Evolutionary conservation across 345 rosid genomes (phyloP).

Genomic region (Turnera subulata): DNA sequence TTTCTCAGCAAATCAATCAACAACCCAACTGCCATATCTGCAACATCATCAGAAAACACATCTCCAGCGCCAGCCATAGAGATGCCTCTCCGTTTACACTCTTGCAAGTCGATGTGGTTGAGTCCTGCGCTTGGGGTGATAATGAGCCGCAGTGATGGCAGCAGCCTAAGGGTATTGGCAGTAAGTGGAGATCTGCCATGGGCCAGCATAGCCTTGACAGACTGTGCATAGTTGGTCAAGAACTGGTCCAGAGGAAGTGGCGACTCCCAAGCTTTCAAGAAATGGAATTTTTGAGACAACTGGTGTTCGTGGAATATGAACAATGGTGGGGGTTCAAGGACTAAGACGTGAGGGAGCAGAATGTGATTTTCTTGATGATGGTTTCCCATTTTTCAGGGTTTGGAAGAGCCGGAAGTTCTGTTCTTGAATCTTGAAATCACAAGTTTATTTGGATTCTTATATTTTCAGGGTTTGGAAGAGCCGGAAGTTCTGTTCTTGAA

Average conservation of each 20-base stretch:
- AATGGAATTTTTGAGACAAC: conserved; percentile 7
- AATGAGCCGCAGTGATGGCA: background rate
- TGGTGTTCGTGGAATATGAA: background rate
- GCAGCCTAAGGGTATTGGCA: background rate
- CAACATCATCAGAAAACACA: conserved; percentile 11
- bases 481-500: too few relatives aligned
- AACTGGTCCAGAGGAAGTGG: conserved; percentile 7
- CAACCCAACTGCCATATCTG: conserved; percentile 12
- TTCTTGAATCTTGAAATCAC: too few relatives aligned
- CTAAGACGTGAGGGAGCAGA: background rate
- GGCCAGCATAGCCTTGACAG: conserved; percentile 8
- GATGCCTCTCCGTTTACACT: conserved; percentile 12
- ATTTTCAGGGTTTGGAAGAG: too few relatives aligned
- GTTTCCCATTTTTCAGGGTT: background rate
- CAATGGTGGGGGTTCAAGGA: background rate
- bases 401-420: too few relatives aligned
- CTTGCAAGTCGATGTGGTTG: conserved; percentile 12
- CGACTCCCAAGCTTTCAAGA: conserved; percentile 11
- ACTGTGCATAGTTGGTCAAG: background rate
- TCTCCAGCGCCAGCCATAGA: conserved; percentile 8
- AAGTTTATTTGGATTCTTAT: background rate
- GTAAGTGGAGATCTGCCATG: background rate
- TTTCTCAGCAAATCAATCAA: conserved; percentile 16
- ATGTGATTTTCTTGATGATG: background rate
- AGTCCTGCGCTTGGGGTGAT: conserved; percentile 16